Percentiles rank a stretch among this genome's conserved stretches.
Conservation (phyloP, 208 protist species). For the Leptomonas seymouri region DNA sequence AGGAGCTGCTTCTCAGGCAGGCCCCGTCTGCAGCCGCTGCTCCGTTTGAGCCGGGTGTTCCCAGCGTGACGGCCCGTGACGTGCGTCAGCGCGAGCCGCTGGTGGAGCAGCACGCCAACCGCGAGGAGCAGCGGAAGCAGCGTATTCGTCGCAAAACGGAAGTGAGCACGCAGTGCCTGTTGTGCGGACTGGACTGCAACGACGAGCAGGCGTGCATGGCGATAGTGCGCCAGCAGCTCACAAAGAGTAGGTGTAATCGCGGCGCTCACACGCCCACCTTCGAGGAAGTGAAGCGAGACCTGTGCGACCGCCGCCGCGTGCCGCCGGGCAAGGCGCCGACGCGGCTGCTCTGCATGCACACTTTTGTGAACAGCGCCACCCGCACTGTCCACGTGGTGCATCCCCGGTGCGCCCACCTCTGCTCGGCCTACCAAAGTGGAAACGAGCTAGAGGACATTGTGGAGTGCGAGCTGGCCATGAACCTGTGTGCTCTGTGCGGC, state of each 20-base stretch:
- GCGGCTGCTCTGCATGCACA: conserved; percentile 55
- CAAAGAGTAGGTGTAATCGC: conserved; percentile 58
- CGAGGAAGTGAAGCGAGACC: conserved; percentile 49
- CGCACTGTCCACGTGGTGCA: conserved; percentile 77
- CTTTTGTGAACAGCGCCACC: conserved; percentile 66
- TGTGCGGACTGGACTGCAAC: conserved; percentile 76
- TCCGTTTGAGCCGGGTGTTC: conserved; percentile 49
- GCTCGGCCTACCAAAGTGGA: conserved; percentile 72
- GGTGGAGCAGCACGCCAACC: conserved; percentile 60
- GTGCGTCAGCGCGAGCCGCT: conserved; percentile 59
- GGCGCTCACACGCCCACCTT: conserved; percentile 61
- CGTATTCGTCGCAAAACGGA: conserved; percentile 64
- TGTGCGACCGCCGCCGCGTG: conserved; percentile 50
- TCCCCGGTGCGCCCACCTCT: conserved; percentile 82
- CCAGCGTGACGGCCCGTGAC: conserved; percentile 43
- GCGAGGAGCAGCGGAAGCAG: conserved; percentile 65
- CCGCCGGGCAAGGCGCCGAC: conserved; percentile 23
- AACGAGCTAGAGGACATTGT: conserved; percentile 76
- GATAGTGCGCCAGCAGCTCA: conserved; percentile 58
- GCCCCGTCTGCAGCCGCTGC: background rate
- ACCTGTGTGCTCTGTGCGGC: conserved; percentile 68
- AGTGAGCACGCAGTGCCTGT: conserved; percentile 62
- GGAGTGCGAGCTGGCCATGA: conserved; percentile 53
- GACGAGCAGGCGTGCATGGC: conserved; percentile 43
- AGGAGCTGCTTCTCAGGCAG: conserved; percentile 44